Evolutionary conservation across 2,329 filamentous ascomycete genomes (phyloP).

Genomic region (Camillea tinctor): DNA sequence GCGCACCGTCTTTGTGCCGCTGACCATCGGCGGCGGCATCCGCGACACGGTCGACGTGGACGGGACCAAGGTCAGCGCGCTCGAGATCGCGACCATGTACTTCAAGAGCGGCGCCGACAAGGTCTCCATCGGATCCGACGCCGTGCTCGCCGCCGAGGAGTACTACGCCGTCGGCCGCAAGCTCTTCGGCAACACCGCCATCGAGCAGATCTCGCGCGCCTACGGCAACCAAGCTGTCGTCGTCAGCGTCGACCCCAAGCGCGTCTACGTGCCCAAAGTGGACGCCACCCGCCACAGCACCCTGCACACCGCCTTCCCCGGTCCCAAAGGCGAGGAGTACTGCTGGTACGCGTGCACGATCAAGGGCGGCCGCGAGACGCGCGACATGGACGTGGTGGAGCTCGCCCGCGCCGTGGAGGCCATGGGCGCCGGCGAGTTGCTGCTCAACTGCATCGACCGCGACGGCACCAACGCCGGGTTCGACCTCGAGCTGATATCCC

Average conservation of each 20-base stretch:
- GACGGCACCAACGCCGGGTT: slow-evolving; percentile 95
- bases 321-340: slow-evolving; percentile 72
- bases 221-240: slow-evolving; percentile 98
- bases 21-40: slow-evolving; percentile 95
- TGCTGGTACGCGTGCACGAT: slow-evolving; percentile 99
- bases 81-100: slow-evolving; percentile 94
- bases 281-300: slow-evolving; percentile 72
- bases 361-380: slow-evolving; percentile 91
- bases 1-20: slow-evolving; percentile 88
- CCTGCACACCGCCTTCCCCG: slow-evolving; percentile 66
- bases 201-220: slow-evolving; percentile 89
- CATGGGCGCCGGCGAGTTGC: slow-evolving; percentile 91
- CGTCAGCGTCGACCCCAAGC: slow-evolving; percentile 89
- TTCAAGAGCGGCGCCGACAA: slow-evolving; percentile 98
- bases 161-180: slow-evolving; percentile 72
- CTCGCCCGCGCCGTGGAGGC: slow-evolving; percentile 86
- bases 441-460: slow-evolving; percentile 96
- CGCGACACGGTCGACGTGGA: slow-evolving; percentile 88
- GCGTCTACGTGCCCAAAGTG: slow-evolving; percentile 76
- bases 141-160: slow-evolving; percentile 87
- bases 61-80: slow-evolving; percentile 79
- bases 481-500: slow-evolving; percentile 84
- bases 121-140: slow-evolving; percentile 93
- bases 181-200: slow-evolving; percentile 79
- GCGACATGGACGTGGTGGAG: slow-evolving; percentile 89